Conservation (phyloP, 352 stramenopile species). For the Globisporangium barbulae region DNA sequence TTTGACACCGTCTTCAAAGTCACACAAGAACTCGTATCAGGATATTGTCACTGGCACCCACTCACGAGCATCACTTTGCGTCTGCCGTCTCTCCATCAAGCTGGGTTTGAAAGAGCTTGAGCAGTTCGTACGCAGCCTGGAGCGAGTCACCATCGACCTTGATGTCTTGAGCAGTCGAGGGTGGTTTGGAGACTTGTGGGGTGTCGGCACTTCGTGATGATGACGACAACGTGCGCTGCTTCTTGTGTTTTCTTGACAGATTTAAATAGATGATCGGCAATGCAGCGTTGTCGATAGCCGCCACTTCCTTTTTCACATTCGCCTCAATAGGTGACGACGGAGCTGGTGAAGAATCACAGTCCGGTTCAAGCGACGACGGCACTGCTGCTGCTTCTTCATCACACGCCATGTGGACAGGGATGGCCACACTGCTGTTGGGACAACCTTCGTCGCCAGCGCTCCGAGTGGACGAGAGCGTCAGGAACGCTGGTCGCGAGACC, state of each 20-base stretch:
- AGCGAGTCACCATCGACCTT: conserved; percentile 64
- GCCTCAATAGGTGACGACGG: background rate
- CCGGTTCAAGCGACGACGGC: conserved; percentile 3
- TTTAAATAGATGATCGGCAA: conserved; percentile 84
- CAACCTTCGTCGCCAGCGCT: conserved; percentile 32
- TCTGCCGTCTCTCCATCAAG: background rate
- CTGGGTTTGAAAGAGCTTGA: conserved; percentile 36
- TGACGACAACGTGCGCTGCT: background rate
- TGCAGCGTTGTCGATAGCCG: conserved; percentile 49
- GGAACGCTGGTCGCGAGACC: conserved; percentile 39
- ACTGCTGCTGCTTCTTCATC: background rate
- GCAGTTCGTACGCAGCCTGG: conserved; percentile 63
- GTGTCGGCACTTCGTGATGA: background rate
- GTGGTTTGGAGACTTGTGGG: background rate
- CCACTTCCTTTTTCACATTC: conserved; percentile 19
- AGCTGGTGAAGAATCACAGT: background rate
- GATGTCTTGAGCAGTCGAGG: conserved; percentile 3
- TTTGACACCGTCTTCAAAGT: background rate
- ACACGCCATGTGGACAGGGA: conserved; percentile 5
- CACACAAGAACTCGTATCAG: background rate
- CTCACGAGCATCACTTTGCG: conserved; percentile 1
- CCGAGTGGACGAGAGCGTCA: conserved; percentile 66
- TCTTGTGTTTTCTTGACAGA: conserved; percentile 63
- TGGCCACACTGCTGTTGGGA: background rate
- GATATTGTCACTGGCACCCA: too few relatives aligned